Conservation (phyloP, 441 rosid genomes). For the Syzygium malaccense region DNA sequence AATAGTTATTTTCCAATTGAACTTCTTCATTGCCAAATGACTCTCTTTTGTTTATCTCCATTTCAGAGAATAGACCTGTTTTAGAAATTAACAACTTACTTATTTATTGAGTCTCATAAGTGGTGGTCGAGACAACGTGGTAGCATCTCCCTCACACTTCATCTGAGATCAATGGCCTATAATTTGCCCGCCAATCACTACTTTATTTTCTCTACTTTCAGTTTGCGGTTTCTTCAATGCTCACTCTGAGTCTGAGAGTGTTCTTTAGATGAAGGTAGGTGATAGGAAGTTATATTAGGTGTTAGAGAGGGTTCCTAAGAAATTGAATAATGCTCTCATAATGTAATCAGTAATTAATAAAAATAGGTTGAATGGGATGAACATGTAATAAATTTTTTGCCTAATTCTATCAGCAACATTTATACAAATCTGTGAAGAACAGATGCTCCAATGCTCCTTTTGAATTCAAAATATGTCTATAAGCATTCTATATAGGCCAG, state of each 20-base stretch:
- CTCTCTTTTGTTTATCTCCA: not conserved
- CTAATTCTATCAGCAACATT: not conserved
- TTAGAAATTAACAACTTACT: not conserved
- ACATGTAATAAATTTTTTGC: not conserved
- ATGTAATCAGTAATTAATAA: not conserved
- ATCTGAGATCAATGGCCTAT: not conserved
- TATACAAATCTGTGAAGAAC: not conserved
- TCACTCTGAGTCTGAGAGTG: not conserved
- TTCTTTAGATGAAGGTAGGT: not conserved
- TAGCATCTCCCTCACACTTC: not conserved
- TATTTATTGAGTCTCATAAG: not conserved
- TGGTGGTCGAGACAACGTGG: not conserved
- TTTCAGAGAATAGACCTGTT: not conserved
- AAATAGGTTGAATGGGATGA: not conserved
- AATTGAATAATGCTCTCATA: not conserved
- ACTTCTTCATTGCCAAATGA: not conserved
- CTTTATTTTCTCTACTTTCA: not conserved
- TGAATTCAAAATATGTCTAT: not conserved
- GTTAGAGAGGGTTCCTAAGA: not conserved
- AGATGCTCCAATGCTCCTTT: not conserved
- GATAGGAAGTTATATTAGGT: not conserved
- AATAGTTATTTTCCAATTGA: not conserved
- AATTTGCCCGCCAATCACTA: not conserved
- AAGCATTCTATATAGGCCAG: not conserved
- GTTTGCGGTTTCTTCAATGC: not conserved